Base-by-base conservation (phyloP, 2,329 filamentous ascomycete genomes). In the Venturia carpophila region DNA sequence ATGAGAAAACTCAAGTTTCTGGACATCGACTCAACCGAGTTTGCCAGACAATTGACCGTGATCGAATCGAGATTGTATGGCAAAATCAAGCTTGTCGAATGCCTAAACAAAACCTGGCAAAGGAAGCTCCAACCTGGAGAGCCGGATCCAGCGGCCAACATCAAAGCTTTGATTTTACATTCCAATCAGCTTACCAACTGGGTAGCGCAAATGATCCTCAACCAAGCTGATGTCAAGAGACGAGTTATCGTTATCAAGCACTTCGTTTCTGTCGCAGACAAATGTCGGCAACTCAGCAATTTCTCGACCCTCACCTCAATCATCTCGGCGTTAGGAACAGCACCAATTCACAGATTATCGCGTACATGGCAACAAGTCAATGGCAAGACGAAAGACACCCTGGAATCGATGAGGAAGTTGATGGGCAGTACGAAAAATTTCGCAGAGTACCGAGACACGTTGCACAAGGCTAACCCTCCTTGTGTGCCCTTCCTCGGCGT, bases 401-500 rank as follows among this genome's bases (percentile, higher is more conserved):
- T 99, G 45, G 94, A 99, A 76, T 88, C 85, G 62, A 96, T 99
- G 92, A 89, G 93, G 65, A 88, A 87, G 69, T 83, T 97, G 65
- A 99, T 99, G 92, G 91, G 90, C 27, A 97, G 92, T 76, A 96
- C 92, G 58, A 97, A 96, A 80, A 99, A 99, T 77, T 99, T 97
- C 80, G 90, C 90, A 71, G 92, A 97, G 76, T 99, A 99, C 76
- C 86, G 94, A 74, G 94, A 97, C 74, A 87, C 91, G 37, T 80
- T 99, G 65, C 93, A 97, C 79, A 87, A 88, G 65, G 92, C 93
- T 34, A 96, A 96, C 71, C 94, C 94, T 21, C 94, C 94, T 15
- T 99, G 94, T 75, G 97, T 97, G 74, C 94, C 94, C 5, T 99
- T 99, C 78, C 96, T 99, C 73, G 94, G 93, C 92, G 93, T 97